A percentile compares a stretch with the other conserved stretches of the same genome.
phyloP scores from a whole-genome alignment of 2,329 filamentous ascomycete genomes.

The Blastomyces percursus region DNA sequence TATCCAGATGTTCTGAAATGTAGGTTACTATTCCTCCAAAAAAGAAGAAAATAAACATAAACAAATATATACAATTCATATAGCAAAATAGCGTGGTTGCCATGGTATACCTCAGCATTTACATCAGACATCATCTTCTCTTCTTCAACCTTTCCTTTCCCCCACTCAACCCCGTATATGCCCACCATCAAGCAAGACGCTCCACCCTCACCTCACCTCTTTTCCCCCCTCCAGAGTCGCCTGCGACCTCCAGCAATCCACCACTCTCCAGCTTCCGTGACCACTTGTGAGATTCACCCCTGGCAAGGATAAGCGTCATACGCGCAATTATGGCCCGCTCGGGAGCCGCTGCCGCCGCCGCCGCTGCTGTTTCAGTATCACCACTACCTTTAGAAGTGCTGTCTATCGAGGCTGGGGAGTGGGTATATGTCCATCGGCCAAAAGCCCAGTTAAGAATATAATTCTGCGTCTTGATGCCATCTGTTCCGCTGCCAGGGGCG shows the following conservation, averaged over 20 bases:
- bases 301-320: constrained; percentile 38
- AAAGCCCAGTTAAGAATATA: constrained; percentile 99
- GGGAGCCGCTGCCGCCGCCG: neutral
- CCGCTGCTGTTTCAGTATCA: neutral
- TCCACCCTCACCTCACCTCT: constrained; percentile 25
- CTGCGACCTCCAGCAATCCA: constrained; percentile 21
- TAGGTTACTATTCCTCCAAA: neutral
- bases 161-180: neutral
- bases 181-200: constrained; percentile 16
- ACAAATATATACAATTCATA: neutral
- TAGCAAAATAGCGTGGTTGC: neutral
- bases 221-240: neutral
- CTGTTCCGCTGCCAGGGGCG: neutral
- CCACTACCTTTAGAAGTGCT: constrained; percentile 16
- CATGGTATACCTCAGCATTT: neutral
- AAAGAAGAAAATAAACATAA: neutral
- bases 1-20: neutral
- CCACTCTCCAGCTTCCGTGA: constrained; percentile 37
- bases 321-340: constrained; percentile 23
- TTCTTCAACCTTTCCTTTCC: neutral
- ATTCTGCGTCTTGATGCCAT: constrained; percentile 28
- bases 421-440: constrained; percentile 84
- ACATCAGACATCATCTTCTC: neutral
- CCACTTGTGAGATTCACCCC: constrained; percentile 40
- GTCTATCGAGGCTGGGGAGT: constrained; percentile 32